phyloP scores from a whole-genome alignment of 139 green algal genomes.

The Yamagishiella unicocca region DNA sequence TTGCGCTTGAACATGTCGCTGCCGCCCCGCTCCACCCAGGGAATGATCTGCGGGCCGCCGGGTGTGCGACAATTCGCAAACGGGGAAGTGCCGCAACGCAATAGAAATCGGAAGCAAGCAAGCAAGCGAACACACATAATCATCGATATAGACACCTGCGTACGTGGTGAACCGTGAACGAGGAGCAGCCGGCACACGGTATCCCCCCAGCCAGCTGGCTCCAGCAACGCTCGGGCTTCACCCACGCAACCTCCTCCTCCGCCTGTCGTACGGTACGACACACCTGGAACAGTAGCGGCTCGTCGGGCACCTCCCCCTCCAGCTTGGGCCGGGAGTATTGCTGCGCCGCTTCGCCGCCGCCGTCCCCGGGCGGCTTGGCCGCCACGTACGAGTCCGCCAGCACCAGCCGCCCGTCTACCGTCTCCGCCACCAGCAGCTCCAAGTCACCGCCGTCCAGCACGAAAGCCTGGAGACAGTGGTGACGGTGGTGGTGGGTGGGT shows the following conservation, averaged over 20 bases:
- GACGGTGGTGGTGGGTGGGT: not conserved
- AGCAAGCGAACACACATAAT: not conserved
- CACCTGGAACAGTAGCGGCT: conserved; percentile 25
- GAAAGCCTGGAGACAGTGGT: not conserved
- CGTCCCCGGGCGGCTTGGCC: not conserved
- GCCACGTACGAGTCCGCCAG: conserved; percentile 39
- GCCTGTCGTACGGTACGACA: not conserved
- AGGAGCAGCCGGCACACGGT: not conserved
- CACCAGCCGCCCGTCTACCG: conserved; percentile 10
- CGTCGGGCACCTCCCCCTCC: not conserved
- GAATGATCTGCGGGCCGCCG: conserved; percentile 2
- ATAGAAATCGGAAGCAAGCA: not conserved
- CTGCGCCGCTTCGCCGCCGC: not conserved
- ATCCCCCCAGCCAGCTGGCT: not conserved
- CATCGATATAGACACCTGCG: not conserved
- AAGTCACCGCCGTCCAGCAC: conserved; percentile 19
- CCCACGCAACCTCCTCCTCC: not conserved
- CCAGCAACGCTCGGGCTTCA: not conserved
- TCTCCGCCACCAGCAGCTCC: conserved; percentile 43
- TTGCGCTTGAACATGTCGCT: conserved; percentile 36
- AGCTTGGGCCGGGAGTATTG: conserved; percentile 9
- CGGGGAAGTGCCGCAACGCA: too few species aligned
- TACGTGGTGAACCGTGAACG: not conserved
- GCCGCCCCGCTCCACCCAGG: conserved; percentile 23
- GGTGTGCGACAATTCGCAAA: too few species aligned